Base-by-base conservation (phyloP, 2,329 filamentous ascomycete species). In the Amauroascus niger region DNA sequence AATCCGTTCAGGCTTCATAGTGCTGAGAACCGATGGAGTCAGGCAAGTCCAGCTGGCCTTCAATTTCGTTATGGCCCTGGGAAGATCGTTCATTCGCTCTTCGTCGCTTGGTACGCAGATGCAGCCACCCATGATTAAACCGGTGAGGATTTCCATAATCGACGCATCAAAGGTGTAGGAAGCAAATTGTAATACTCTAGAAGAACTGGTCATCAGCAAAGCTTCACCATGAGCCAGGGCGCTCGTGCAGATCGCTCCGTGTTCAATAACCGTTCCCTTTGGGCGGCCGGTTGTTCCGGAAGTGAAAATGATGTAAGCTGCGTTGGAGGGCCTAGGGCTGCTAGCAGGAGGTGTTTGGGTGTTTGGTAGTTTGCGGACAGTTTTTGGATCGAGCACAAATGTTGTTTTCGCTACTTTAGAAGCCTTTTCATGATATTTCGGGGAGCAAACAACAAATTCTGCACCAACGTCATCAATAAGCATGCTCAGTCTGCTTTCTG, bases 241-340 rank as follows among this genome's bases (percentile, higher is more conserved):
- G 0, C 75, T 72, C 0, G 80, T 79, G 1, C 78, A 78, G 1
- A 84, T 71, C 0, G 79, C 76, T 0, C 70, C 69, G 60, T 87
- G 83, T 6, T 78, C 79, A 56, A 84, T 79, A 16, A 83, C 78
- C 11, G 82, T 78, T 1, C 80, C 82, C 54, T 81, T 80, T 0
- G 79, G 78, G 49, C 74, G 75, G 47, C 76, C 76, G 1, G 79
- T 78, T 0, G 78, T 79, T 0, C 79, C 78, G 1, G 77, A 78
- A 0, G 77, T 79, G 57, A 84, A 81, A 3, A 86, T 75, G 2
- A 82, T 73, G 61, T 82, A 85, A 0, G 82, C 81, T 18, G 66
- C 63, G 50, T 67, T 68, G 1, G 55, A 46, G 2, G 65, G 60
- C 2, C 39, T 61, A 22, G 62, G 43, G 22, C 39, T 30, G 0